These are phyloP conservation scores for Plasmodium berghei DNA, from an alignment of 169 alveolate genomes.

Conservation along the genomic window DNA sequence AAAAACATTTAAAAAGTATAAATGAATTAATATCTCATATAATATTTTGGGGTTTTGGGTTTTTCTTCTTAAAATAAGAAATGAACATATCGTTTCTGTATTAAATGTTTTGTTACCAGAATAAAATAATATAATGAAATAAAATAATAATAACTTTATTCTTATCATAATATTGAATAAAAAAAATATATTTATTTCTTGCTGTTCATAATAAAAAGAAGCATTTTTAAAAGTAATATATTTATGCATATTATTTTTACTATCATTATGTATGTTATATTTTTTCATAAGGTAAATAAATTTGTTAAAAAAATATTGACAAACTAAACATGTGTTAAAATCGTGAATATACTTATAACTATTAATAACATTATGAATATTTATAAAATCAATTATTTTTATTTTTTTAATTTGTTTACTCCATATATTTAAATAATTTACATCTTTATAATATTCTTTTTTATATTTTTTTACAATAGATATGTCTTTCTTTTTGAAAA, in stretches of 20 bases:
- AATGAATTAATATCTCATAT: constrained; percentile 35
- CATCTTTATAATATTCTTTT: neutral
- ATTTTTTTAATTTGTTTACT: neutral
- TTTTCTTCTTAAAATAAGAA: constrained; percentile 7
- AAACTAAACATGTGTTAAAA: constrained; percentile 32
- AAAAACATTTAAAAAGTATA: constrained; percentile 24
- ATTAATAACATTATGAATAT: neutral
- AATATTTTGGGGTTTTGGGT: neutral
- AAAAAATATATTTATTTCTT: constrained; percentile 3
- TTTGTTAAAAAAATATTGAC: constrained; percentile 23
- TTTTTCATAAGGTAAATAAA: neutral
- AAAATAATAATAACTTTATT: constrained; percentile 29
- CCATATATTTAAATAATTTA: neutral
- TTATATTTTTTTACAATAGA: constrained; percentile 11
- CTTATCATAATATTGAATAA: constrained; percentile 14
- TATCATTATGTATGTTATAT: too few relatives aligned
- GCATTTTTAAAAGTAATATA: neutral
- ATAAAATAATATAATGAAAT: constrained; percentile 21
- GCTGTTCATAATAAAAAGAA: neutral
- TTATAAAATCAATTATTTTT: neutral
- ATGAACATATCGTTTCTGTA: neutral
- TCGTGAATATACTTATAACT: neutral
- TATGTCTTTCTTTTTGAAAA: constrained; percentile 23
- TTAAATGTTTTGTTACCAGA: constrained; percentile 3
- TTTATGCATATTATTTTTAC: too few relatives aligned